Conservation (phyloP, 495 filamentous ascomycete genomes). For the Penicillium psychrofluorescens region DNA sequence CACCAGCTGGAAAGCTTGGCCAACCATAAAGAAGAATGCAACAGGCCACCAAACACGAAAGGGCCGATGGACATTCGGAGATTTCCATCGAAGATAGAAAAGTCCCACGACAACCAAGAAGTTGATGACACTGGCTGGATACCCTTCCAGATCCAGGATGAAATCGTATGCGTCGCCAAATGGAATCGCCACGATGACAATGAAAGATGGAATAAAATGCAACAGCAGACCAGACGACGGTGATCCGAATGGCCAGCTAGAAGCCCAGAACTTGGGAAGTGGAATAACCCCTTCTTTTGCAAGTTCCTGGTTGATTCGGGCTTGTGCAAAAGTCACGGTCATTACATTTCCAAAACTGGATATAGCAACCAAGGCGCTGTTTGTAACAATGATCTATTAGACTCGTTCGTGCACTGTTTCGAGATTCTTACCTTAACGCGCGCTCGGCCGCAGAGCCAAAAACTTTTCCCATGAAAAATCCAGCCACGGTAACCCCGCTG, state of each 20-base stretch:
- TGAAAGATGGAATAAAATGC: constrained; percentile 55
- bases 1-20: constrained; percentile 28
- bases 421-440: constrained; percentile 10
- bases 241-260: constrained; percentile 55
- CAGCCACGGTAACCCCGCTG: constrained; percentile 56
- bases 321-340: constrained; percentile 60
- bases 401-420: neutral
- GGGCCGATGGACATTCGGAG: constrained; percentile 49
- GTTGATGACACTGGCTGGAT: constrained; percentile 52
- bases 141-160: constrained; percentile 61
- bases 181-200: constrained; percentile 55
- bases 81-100: constrained; percentile 49
- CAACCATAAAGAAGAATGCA: constrained; percentile 26
- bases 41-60: constrained; percentile 53
- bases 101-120: constrained; percentile 52
- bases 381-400: neutral
- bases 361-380: constrained; percentile 46
- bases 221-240: constrained; percentile 54
- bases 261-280: constrained; percentile 51
- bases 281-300: constrained; percentile 61
- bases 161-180: constrained; percentile 59
- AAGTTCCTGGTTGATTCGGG: constrained; percentile 57
- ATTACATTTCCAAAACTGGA: constrained; percentile 64
- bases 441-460: constrained; percentile 42
- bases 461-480: constrained; percentile 55